Conservation (phyloP, 805 yeast species). For the Brettanomyces naardenensis region DNA sequence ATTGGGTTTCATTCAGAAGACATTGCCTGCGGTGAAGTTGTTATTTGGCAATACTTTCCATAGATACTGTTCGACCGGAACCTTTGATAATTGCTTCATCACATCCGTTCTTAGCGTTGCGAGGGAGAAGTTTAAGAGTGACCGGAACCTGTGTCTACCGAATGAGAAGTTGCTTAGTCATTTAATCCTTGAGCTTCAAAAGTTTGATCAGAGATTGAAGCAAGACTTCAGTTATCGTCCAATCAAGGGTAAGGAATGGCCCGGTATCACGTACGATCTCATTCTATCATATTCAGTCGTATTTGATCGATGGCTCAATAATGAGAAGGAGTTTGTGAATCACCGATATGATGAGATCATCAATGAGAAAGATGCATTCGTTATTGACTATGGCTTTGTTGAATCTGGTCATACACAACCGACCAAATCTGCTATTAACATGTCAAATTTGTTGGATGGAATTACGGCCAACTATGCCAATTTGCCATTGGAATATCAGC, state of each 20-base stretch:
- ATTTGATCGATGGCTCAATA: constrained; percentile 42
- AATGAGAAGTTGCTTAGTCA: constrained; percentile 49
- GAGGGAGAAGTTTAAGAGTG: constrained; percentile 31
- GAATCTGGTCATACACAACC: constrained; percentile 42
- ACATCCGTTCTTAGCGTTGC: constrained; percentile 40
- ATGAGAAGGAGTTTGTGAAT: constrained; percentile 45
- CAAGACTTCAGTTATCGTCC: constrained; percentile 28
- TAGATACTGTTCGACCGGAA: constrained; percentile 10
- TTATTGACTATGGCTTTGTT: constrained; percentile 49
- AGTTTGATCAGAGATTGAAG: constrained; percentile 46
- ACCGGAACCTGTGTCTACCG: constrained; percentile 14
- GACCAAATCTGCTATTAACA: constrained; percentile 51
- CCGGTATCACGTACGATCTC: constrained; percentile 22
- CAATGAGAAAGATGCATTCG: constrained; percentile 39
- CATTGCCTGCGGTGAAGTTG: constrained; percentile 20
- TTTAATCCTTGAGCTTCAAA: constrained; percentile 46
- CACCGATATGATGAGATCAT: constrained; percentile 46
- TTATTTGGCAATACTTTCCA: constrained; percentile 24
- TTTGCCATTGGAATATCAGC: constrained; percentile 43
- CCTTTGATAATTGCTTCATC: constrained; percentile 32
- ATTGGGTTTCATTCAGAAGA: constrained; percentile 31
- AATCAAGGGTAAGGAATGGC: constrained; percentile 14
- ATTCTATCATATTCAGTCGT: constrained; percentile 19
- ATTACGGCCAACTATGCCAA: constrained; percentile 48
- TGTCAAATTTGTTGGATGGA: constrained; percentile 49